These are phyloP conservation scores for Cicer chorassanicum DNA, from an alignment of 306 rosid genomes.

Conservation along the genomic window DNA sequence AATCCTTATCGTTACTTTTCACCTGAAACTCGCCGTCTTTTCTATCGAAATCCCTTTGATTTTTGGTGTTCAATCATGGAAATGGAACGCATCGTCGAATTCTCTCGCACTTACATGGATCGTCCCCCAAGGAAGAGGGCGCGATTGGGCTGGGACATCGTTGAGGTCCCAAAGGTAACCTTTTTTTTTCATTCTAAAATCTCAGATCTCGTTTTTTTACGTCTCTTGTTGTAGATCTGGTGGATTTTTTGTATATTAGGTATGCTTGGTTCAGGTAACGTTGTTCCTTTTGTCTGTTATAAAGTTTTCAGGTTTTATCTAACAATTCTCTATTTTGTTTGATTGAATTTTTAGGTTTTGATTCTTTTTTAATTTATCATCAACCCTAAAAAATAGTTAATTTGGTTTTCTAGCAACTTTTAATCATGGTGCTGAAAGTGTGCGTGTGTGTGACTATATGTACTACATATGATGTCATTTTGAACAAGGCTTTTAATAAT, in stretches of 20 bases:
- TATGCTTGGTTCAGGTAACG: slow-evolving; percentile 38
- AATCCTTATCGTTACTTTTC: slow-evolving; percentile 14
- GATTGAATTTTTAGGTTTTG: not conserved
- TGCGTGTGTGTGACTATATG: no score
- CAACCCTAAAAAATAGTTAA: no score
- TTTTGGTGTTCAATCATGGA: slow-evolving; percentile 39
- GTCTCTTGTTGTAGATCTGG: slow-evolving; percentile 53
- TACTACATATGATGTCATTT: not conserved
- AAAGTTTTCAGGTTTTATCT: not conserved
- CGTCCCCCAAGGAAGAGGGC: slow-evolving; percentile 94
- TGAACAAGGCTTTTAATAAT: not conserved
- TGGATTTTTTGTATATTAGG: slow-evolving; percentile 43
- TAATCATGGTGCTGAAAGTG: not conserved
- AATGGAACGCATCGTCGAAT: slow-evolving; percentile 83
- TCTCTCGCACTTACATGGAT: slow-evolving; percentile 81
- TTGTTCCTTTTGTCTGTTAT: not conserved
- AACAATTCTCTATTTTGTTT: not conserved
- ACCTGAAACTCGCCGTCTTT: not conserved
- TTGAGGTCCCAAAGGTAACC: slow-evolving; percentile 82
- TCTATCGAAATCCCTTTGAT: not conserved
- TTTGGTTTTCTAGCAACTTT: not conserved
- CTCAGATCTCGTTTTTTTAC: slow-evolving; percentile 46
- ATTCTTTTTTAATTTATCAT: not conserved
- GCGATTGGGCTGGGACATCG: slow-evolving; percentile 94
- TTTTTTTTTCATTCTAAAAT: slow-evolving; percentile 24